Evolutionary conservation across 352 stramenopile species (phyloP).

Genomic region (Thalassiosira ordinaria): DNA sequence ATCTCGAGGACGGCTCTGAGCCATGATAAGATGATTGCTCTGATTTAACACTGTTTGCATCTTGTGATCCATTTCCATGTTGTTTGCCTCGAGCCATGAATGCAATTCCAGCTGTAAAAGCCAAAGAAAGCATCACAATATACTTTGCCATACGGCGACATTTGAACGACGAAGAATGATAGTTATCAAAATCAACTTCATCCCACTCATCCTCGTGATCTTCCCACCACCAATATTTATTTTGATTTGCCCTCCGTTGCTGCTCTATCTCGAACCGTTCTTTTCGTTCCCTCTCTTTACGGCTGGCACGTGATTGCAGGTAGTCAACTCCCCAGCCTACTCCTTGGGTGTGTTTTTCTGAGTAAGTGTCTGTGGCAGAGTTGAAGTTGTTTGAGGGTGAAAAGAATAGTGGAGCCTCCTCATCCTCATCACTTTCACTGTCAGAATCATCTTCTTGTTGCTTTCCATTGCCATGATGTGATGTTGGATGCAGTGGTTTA

Average conservation of each 20-base stretch:
- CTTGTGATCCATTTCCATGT: not conserved
- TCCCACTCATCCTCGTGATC: conserved; percentile 14
- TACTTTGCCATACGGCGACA: conserved; percentile 1
- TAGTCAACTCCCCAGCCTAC: conserved; percentile 14
- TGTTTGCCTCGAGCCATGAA: not conserved
- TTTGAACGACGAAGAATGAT: conserved; percentile 3
- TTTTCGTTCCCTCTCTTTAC: conserved; percentile 1
- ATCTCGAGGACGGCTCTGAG: conserved; percentile 12
- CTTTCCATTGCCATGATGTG: not conserved
- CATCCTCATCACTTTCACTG: conserved; percentile 11
- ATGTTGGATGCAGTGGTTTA: conserved; percentile 5
- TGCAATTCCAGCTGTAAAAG: conserved; percentile 1
- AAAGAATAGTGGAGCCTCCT: conserved; percentile 27
- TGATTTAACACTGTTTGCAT: not conserved
- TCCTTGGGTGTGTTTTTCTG: not conserved
- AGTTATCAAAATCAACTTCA: conserved; percentile 25
- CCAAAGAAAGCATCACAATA: conserved; percentile 8
- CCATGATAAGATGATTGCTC: not conserved
- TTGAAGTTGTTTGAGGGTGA: conserved; percentile 28
- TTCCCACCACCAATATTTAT: conserved; percentile 4
- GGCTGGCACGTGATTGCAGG: conserved; percentile 5
- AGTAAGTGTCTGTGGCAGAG: conserved; percentile 3
- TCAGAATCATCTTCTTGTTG: not conserved
- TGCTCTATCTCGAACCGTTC: conserved; percentile 15
- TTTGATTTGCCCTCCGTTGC: not conserved